Evolutionary conservation across 768 basidiomycete species (phyloP), one percentile per base, ranked within the genome.

Genomic region (Podaxis sp.): DNA sequence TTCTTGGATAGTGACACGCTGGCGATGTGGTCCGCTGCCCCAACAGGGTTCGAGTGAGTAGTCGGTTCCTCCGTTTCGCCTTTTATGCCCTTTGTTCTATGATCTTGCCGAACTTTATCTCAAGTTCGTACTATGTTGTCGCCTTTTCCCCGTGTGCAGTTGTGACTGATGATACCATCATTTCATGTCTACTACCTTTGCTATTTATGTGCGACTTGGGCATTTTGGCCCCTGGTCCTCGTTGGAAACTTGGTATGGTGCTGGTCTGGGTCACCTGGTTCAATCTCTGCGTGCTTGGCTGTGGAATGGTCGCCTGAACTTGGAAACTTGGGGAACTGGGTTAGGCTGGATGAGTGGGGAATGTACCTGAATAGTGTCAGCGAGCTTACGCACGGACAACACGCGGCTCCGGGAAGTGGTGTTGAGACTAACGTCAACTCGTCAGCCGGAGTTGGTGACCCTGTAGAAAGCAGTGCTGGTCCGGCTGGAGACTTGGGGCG

Each of bases 1-100:
- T 69, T 70, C 44, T 71, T 82, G 58, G 81, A 87, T 66, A 75
- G 74, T 56, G 83, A 83, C 65, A 80, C 84, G 44, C 80, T 87
- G 53, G 79, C 82, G 28, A 87, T 90, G 86, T 90, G 89, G 88
- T 86, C 85, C 1, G 80, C 76, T 63, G 85, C 87, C n/a, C 87
- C 88, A 1, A 78, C 80, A 11, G 82, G 84, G 17, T 87, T 87
- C 66, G 86, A 87, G 88, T 89, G 70, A 72, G 87, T 76, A 6
- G 57, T 33, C 8, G 8, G 33, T 46, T 9, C 44, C 44, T 17
- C 15, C 44, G 44, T 46, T 46, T 46, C 17, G 15, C 19, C 22
- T 61, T 63, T 54, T 52, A 49, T 44, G 6, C 9, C 12, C 46
- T 28, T 11, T 28, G 7, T 59, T 55, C 17, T 28, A 49, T 13